phyloP scores from a whole-genome alignment of 164 flowering plant genomes.

The Dillenia suffruticosa region DNA sequence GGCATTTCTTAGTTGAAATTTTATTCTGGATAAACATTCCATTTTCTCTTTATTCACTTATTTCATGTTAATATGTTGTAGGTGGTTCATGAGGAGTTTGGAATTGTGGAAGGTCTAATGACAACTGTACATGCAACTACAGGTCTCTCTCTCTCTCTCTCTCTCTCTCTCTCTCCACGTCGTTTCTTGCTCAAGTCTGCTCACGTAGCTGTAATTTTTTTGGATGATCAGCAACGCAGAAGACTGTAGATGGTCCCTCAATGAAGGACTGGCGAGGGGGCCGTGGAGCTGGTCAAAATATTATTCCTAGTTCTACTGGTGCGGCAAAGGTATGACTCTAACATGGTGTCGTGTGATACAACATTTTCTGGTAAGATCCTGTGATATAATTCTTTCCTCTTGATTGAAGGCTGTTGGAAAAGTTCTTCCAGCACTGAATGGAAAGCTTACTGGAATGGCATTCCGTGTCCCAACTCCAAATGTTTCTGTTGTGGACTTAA shows the following conservation, averaged over 20 bases:
- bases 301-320: conserved; percentile 98
- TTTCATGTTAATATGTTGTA: conserved; percentile 21
- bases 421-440: conserved; percentile 94
- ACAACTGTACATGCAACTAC: conserved; percentile 99
- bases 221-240: conserved; percentile 77
- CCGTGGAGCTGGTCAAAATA: conserved; percentile 93
- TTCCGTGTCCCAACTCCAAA: conserved; percentile 98
- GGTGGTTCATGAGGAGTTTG: conserved; percentile 99
- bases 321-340: conserved; percentile 78
- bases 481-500: conserved; percentile 96
- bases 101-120: conserved; percentile 91
- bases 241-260: conserved; percentile 97
- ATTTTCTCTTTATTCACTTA: not conserved
- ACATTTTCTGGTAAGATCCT: not conserved
- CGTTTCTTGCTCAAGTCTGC: not conserved
- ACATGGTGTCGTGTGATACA: not conserved
- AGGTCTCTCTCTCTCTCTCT: conserved; percentile 41
- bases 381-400: conserved; percentile 2
- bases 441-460: conserved; percentile 99
- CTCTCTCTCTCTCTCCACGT: not conserved
- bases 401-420: conserved; percentile 85
- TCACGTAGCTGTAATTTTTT: not conserved
- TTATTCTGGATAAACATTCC: too few species aligned
- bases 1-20: too few species aligned
- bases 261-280: conserved; percentile 99